Percentiles rank a stretch among this genome's conserved stretches.
phyloP scores from a whole-genome alignment of 2,329 filamentous ascomycete species.

The Macrophomina pseudophaseolina region DNA sequence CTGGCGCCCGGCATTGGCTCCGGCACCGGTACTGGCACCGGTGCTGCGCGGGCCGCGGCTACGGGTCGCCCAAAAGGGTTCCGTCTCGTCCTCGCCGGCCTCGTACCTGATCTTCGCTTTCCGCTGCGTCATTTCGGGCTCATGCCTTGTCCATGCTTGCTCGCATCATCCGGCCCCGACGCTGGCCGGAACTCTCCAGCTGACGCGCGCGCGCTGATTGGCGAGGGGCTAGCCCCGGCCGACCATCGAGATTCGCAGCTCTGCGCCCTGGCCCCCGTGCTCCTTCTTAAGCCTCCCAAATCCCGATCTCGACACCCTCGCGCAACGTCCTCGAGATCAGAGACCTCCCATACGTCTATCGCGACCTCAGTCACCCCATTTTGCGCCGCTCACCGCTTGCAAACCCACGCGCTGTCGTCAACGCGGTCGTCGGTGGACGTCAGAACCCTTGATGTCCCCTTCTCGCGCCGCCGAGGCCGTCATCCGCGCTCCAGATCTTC shows the following conservation, averaged over 20 bases:
- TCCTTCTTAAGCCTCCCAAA: slow-evolving; percentile 20
- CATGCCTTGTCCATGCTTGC: slow-evolving; percentile 12
- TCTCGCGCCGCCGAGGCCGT: neutral
- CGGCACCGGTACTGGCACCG: neutral
- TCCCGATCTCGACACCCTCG: slow-evolving; percentile 23
- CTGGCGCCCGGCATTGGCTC: neutral
- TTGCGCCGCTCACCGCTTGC: neutral
- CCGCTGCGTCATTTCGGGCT: slow-evolving; percentile 17
- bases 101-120: slow-evolving; percentile 11
- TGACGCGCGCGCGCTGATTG: neutral
- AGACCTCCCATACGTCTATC: slow-evolving; percentile 19
- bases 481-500: too few relatives aligned
- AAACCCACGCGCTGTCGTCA: slow-evolving; percentile 3
- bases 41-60: neutral
- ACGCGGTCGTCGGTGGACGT: neutral
- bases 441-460: slow-evolving; percentile 13
- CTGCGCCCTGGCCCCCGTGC: neutral
- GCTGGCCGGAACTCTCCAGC: neutral
- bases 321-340: slow-evolving; percentile 15
- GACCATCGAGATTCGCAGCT: slow-evolving; percentile 4
- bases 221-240: neutral
- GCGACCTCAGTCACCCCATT: neutral
- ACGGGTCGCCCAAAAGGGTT: neutral
- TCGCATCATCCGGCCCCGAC: slow-evolving; percentile 15
- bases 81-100: neutral